Percentiles rank a stretch among this genome's conserved stretches.
Conservation (phyloP, 2,329 filamentous ascomycete genomes). For the Clathrospora elynae region DNA sequence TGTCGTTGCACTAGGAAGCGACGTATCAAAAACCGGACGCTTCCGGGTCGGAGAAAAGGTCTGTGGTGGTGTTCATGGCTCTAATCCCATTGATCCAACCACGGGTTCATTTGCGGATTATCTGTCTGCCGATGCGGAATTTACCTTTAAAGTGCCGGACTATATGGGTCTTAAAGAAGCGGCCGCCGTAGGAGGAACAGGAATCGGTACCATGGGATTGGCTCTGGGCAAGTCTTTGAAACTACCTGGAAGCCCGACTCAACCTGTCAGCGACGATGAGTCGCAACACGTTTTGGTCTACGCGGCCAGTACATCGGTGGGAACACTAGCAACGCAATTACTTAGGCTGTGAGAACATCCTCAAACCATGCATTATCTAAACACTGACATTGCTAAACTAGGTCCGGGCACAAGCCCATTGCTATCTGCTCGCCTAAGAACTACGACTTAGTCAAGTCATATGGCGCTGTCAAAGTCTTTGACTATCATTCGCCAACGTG, state of each 20-base stretch:
- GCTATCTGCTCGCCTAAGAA: slow-evolving; percentile 18
- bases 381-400: background rate
- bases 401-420: background rate
- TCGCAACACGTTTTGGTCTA: slow-evolving; percentile 41
- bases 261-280: background rate
- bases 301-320: slow-evolving; percentile 5
- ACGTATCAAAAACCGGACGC: slow-evolving; percentile 20
- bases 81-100: background rate
- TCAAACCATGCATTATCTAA: background rate
- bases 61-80: slow-evolving; percentile 35
- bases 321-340: slow-evolving; percentile 13
- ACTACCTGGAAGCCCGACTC: slow-evolving; percentile 26
- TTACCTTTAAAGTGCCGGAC: slow-evolving; percentile 44
- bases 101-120: slow-evolving; percentile 32
- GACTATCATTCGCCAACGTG: slow-evolving; percentile 12
- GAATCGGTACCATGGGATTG: slow-evolving; percentile 45
- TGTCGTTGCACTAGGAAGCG: slow-evolving; percentile 39
- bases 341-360: slow-evolving; percentile 16
- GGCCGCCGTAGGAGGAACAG: slow-evolving; percentile 43
- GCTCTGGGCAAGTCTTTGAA: slow-evolving; percentile 45
- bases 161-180: slow-evolving; percentile 37
- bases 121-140: slow-evolving; percentile 46
- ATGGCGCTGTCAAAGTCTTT: slow-evolving; percentile 14
- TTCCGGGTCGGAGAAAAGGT: slow-evolving; percentile 27
- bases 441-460: slow-evolving; percentile 8